Conservation (phyloP, 2,329 filamentous ascomycete species). For the Claviceps quebecensis region DNA sequence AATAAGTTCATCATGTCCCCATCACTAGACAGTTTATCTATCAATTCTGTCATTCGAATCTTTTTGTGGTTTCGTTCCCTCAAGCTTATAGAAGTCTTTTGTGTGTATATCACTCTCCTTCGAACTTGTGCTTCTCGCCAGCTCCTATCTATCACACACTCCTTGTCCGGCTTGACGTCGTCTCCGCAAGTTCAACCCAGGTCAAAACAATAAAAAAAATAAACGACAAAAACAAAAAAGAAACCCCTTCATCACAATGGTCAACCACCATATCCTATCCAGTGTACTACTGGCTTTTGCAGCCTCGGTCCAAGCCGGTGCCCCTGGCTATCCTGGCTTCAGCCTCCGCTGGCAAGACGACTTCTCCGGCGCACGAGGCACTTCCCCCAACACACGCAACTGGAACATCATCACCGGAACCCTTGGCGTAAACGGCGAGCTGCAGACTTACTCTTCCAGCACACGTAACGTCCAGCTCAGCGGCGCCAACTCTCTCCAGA, state of each 20-base stretch:
- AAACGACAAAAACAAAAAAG: not conserved
- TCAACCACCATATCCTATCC: slow-evolving; percentile 9
- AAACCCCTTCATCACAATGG: slow-evolving; percentile 8
- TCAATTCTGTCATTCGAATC: no score
- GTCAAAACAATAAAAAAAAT: not conserved
- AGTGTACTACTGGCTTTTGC: slow-evolving; percentile 16
- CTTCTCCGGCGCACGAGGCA: slow-evolving; percentile 25
- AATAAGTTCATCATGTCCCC: not conserved
- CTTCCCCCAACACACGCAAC: slow-evolving; percentile 17
- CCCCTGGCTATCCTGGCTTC: slow-evolving; percentile 26
- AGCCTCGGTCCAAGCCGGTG: slow-evolving; percentile 19
- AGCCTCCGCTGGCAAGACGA: slow-evolving; percentile 27
- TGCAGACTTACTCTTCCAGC: slow-evolving; percentile 33
- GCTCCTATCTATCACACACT: not conserved
- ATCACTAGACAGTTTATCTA: no score
- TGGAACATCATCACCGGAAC: slow-evolving; percentile 29
- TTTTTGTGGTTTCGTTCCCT: no score
- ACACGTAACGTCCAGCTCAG: slow-evolving; percentile 35
- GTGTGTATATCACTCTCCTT: no score
- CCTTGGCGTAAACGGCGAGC: slow-evolving; percentile 36
- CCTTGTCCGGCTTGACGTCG: not conserved
- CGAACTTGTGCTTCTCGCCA: no score
- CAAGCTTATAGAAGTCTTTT: no score
- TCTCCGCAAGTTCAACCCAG: not conserved
- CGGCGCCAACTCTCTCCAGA: slow-evolving; percentile 34